Evolutionary conservation across 176 grass and related monocot species (phyloP), one percentile per base, ranked within the genome.

Genomic region (Guadua angustifolia): DNA sequence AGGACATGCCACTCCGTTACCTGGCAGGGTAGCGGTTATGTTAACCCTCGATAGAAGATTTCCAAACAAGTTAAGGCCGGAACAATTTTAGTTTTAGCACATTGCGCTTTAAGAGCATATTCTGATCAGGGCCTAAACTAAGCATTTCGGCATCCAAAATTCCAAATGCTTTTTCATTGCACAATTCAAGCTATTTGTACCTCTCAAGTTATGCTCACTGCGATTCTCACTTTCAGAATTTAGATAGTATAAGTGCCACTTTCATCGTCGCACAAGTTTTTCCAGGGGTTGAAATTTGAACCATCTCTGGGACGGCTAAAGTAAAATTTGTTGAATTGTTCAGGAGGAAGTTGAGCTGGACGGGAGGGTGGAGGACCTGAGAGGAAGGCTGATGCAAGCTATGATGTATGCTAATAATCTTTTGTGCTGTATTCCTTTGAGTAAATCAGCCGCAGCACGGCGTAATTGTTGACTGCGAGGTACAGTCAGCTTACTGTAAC

Each of bases 301-400:
- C 38, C 40, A 79, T 62, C 25, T 66, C 1, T 44, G 12, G 18
- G 5, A 24, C 15, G 17, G 4, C 4, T 66, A 14, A 38, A 6
- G 14, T n/a, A 46, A 35, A 19, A 4, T 21, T 36, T 77, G 58
- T 61, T 53, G 44, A 71, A 71, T 82, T 21, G 45, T 86, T 39
- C 60, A 92, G 93, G 93, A 95, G 36, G 93, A 87, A 70, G 88
- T 95, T 24, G 90, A 95, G 65, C 82, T 95, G 82, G 90, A 95
- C 5, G 76, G 85, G 32, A 83, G 72, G 87, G 88, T 93, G 40
- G 86, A 91, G 6, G 74, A 88, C 24, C 86, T 15, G 22, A 95
- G 91, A 71, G 90, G 83, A 17, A 84, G 82, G 83, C 82, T 93
- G 83, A 95, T 88, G 92, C 87, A 94, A 90, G 64, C 74, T 86